Conservation (phyloP, 23 red algal genomes). For the Gracilaria domingensis region DNA sequence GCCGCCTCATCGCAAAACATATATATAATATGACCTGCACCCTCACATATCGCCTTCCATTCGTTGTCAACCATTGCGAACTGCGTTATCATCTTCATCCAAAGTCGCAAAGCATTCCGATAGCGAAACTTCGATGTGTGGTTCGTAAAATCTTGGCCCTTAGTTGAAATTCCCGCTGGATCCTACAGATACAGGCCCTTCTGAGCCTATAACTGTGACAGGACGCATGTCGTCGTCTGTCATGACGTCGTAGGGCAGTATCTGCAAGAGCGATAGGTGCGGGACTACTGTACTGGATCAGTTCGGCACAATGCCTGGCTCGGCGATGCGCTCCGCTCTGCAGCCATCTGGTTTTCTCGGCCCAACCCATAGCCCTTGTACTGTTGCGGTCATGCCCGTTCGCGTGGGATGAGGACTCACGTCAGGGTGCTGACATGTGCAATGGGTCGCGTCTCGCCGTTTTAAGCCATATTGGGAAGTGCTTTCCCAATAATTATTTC, state of each 20-base stretch:
- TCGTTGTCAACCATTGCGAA: constrained; percentile 39
- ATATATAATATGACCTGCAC: constrained; percentile 20
- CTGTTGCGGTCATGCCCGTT: constrained; percentile 2
- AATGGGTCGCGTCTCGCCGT: neutral
- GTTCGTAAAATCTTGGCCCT: constrained; percentile 23
- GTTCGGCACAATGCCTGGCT: constrained; percentile 19
- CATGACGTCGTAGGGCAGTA: constrained; percentile 2
- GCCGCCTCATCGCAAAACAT: constrained; percentile 43
- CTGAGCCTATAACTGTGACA: constrained; percentile 37
- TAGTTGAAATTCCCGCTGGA: constrained; percentile 11
- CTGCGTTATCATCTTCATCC: constrained; percentile 47
- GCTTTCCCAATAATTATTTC: neutral
- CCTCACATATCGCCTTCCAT: constrained; percentile 36
- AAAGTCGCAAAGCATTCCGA: neutral
- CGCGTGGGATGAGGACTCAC: neutral
- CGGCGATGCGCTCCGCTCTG: neutral
- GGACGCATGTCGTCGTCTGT: neutral
- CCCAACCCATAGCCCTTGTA: neutral
- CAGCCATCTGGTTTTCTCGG: constrained; percentile 19
- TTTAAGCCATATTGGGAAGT: neutral
- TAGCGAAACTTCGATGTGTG: constrained; percentile 12
- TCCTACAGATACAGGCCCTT: neutral
- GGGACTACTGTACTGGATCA: neutral
- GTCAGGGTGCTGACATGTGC: neutral
- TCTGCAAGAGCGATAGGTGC: neutral